Conservation (phyloP, 306 rosid genomes). For the Medicago ruthenica region DNA sequence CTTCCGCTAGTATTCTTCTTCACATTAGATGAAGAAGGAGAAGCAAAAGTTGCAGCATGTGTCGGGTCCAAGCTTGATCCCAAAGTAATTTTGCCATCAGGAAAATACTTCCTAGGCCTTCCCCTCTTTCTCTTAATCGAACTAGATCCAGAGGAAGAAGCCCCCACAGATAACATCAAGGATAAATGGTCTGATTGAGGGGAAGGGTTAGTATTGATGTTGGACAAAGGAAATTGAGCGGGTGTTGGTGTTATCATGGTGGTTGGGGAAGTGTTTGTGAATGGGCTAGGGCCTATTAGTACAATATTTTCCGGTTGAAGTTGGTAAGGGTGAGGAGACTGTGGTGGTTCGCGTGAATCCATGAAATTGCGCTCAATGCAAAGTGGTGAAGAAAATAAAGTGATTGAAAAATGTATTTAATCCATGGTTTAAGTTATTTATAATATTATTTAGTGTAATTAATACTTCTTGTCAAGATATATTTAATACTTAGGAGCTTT, state of each 20-base stretch:
- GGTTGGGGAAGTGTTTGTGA: not conserved
- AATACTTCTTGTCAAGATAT: too few species aligned
- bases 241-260: not conserved
- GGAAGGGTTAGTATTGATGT: not conserved
- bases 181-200: not conserved
- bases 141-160: not conserved
- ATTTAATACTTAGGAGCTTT: too few species aligned
- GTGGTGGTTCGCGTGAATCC: conserved; percentile 7
- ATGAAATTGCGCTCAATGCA: not conserved
- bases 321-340: not conserved
- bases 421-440: too few species aligned
- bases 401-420: too few species aligned
- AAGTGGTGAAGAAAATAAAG: too few species aligned
- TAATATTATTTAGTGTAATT: too few species aligned
- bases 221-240: not conserved
- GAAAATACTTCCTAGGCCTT: not conserved
- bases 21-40: not conserved
- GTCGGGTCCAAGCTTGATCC: not conserved
- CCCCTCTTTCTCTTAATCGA: not conserved
- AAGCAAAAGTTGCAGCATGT: not conserved
- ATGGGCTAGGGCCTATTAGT: not conserved
- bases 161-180: too few species aligned
- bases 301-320: not conserved
- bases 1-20: conserved; percentile 48
- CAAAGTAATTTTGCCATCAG: not conserved